Evolutionary conservation across 768 basidiomycete species (phyloP), one percentile per base, ranked within the genome.

Genomic region (Megacollybia marginata): DNA sequence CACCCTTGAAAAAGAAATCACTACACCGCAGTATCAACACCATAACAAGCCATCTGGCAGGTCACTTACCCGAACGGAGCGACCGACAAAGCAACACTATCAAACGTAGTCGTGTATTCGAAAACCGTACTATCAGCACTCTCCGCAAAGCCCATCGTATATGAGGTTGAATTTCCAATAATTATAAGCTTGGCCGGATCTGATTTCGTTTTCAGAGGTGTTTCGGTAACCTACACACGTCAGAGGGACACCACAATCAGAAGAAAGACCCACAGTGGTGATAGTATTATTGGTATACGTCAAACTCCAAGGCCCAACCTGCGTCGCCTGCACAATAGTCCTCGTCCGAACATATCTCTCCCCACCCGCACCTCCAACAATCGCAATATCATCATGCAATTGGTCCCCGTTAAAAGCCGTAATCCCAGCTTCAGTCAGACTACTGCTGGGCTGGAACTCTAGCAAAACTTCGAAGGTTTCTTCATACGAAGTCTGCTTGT

Each of bases 351-450:
- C 55, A 47, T 52, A 58, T 46, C 65, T 52, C 31, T 51, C 59
- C 4, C 54, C 55, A 9, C 48, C 35, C 8, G 51, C 35, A 33
- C 46, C 58, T 11, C 67, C 66, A 4, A 57, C 47, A 0, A 71
- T 52, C 0, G 57, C 68, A 34, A 72, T 66, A 49, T 70, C 69
- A 52, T 69, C 67, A 52, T 72, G 69, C 48, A 69, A 53, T n/a
- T 56, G 52, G 50, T 70, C 69, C 9, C 66, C 64, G 34, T 69
- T 70, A 35, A 66, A 69, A 4, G 68, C 56, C 12, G 57, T 68
- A 16, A 66, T 54, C 0, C 71, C 71, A 6, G 70, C 70, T 55
- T 72, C 71, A 4, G 65, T 65, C 16, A 67, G 54, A 43, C 63
- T 66, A 15, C 51, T 59, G 19, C 31, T 51, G 1, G 68, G 63